These are phyloP conservation scores for Ascosphaera acerosa DNA, from an alignment of 2,329 filamentous ascomycete genomes.

Conservation along the genomic window DNA sequence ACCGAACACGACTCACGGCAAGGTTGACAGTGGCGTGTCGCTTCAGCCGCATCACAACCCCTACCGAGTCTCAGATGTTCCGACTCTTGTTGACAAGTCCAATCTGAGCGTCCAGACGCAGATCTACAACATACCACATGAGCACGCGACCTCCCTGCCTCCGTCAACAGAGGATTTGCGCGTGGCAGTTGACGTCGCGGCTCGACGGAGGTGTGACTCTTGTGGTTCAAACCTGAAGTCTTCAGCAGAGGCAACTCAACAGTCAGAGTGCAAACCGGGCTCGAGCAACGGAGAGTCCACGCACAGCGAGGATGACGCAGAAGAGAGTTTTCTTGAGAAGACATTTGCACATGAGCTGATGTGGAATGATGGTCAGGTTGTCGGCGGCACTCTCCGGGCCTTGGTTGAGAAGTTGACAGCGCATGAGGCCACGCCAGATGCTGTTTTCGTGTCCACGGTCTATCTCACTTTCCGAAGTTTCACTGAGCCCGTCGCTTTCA, in stretches of 20 bases:
- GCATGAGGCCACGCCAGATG: constrained; percentile 77
- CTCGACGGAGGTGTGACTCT: background rate
- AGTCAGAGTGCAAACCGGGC: background rate
- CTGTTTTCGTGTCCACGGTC: constrained; percentile 78
- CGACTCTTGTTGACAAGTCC: background rate
- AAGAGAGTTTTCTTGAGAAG: constrained; percentile 66
- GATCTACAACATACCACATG: background rate
- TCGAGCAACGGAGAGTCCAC: background rate
- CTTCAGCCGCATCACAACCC: background rate
- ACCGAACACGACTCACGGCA: too few species aligned
- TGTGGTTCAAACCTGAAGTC: background rate
- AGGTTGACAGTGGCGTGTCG: too few species aligned
- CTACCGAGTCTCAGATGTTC: background rate
- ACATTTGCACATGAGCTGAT: constrained; percentile 80
- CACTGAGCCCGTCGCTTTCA: constrained; percentile 53
- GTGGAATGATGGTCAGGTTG: constrained; percentile 88
- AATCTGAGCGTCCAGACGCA: background rate
- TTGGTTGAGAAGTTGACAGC: constrained; percentile 86
- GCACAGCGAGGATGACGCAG: constrained; percentile 40
- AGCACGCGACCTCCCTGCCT: background rate
- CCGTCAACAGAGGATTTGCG: too few species aligned
- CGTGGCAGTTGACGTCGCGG: background rate
- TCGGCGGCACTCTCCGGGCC: constrained; percentile 69
- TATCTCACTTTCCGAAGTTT: constrained; percentile 93
- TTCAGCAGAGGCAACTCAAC: background rate